Evolutionary conservation across 23 red algal species (phyloP).

Genomic region (Agarophyton chilense): DNA sequence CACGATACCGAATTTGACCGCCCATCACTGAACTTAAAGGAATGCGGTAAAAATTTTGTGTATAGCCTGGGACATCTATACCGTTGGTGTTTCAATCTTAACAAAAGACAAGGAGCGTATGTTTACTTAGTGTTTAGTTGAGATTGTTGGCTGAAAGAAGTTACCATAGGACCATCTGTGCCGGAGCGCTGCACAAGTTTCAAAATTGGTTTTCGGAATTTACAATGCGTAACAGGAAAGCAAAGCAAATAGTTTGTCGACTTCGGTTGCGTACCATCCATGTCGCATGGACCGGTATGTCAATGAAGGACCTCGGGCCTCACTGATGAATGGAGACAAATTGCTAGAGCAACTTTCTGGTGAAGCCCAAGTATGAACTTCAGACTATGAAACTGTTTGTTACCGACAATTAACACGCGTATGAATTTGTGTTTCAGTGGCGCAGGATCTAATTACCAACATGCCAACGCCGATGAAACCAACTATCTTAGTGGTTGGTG

Average conservation of each 20-base stretch:
- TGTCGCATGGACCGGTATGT: no score
- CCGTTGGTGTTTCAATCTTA: no score
- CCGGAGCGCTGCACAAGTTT: background rate
- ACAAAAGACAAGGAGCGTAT: background rate
- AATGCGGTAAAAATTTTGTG: no score
- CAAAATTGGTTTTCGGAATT: slow-evolving; percentile 4
- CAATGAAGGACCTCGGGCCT: no score
- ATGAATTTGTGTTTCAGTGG: background rate
- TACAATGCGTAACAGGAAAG: background rate
- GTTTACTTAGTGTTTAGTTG: no score
- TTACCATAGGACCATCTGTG: background rate
- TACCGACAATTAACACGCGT: background rate
- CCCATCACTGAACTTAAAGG: no score
- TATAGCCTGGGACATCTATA: no score
- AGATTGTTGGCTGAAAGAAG: background rate
- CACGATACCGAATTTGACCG: no score
- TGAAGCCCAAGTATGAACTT: background rate
- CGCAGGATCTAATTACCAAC: background rate
- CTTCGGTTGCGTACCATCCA: no score
- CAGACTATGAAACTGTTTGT: background rate
- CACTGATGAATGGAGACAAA: background rate
- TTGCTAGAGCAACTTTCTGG: background rate
- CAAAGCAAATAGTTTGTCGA: no score
- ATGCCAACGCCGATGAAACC: slow-evolving; percentile 40
- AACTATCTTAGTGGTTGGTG: slow-evolving; percentile 53